A percentile compares a stretch with the other conserved stretches of the same genome.
Evolutionary conservation across 768 basidiomycete species (phyloP).

Genomic region (Serendipita vermifera): DNA sequence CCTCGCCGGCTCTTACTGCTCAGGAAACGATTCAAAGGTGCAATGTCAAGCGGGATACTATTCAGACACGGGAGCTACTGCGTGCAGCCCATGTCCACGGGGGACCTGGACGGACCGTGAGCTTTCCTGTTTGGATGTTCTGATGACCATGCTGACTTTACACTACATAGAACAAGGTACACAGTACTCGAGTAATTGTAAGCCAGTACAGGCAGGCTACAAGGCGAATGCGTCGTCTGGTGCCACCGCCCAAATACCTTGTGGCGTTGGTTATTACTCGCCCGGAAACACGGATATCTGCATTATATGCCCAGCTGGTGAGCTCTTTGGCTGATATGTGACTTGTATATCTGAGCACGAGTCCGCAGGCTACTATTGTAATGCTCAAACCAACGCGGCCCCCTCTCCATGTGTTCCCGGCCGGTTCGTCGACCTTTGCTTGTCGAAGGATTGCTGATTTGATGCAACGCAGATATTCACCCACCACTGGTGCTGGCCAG

Average conservation of each 20-base stretch:
- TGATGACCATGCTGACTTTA: not conserved
- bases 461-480: too few relatives aligned
- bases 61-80: not conserved
- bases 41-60: not conserved
- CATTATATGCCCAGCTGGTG: slow-evolving; percentile 6
- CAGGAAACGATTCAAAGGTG: not conserved
- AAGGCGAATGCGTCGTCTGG: slow-evolving; percentile 1
- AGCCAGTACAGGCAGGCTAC: not conserved
- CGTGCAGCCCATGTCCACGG: not conserved
- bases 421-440: too few relatives aligned
- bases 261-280: slow-evolving; percentile 1
- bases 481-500: not conserved
- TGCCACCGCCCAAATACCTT: not conserved
- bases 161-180: not conserved
- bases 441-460: too few relatives aligned
- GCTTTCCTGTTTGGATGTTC: not conserved
- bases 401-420: slow-evolving; percentile 7
- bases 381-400: not conserved
- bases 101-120: not conserved
- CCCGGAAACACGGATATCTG: not conserved
- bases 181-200: not conserved
- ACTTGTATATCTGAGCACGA: too few relatives aligned
- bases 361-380: slow-evolving; percentile 7
- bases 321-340: too few relatives aligned
- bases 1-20: not conserved